Evolutionary conservation across 768 basidiomycete genomes (phyloP), one percentile per base, ranked within the genome.

Genomic region (Jaapia argillacea): DNA sequence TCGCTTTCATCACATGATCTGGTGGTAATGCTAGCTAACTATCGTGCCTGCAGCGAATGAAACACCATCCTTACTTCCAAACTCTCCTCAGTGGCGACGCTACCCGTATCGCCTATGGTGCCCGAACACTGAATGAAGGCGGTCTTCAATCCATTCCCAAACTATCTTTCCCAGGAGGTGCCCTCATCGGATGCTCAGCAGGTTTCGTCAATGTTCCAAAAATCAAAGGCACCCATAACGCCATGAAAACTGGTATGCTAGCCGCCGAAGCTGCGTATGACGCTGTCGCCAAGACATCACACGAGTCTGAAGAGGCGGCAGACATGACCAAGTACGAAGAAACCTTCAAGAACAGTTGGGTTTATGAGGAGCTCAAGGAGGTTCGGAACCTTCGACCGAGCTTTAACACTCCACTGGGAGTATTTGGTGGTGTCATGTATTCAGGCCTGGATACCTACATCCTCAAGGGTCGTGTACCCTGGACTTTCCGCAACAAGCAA

Each of bases 171-270:
- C 96, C 96, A 0, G 93, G 96, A 1, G 94, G 94, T 2, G 94
- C 92, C 1, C 66, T 98, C 22, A 79, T 99, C 28, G 96, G 94
- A 0, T 97, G 93, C 64, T 84, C 90, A 0, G 96, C 93, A 1
- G 94, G 94, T 10, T 92, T 98, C 59, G 75, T 99, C 47, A 98
- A 98, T 64, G 75, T 96, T 7, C 85, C 93, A 12, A 98, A 96
- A 65, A 98, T 99, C 64, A 98, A 98, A 58, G 94, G 94, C 12
- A 94, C 93, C 0, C 96, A 98, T 59, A 98, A 93, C 47, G 92
- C 94, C 2, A 98, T 99, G 96, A 93, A 98, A 72, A 89, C 85
- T 27, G 96, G 96, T 23, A 97, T 97, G 85, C 70, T 98, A 16
- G 94, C 92, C 23, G 94, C 90, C 1, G 93, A 99, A 59, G 73